Evolutionary conservation across 106 monocot genomes (phyloP).

Genomic region (Dactylorhiza incarnata): DNA sequence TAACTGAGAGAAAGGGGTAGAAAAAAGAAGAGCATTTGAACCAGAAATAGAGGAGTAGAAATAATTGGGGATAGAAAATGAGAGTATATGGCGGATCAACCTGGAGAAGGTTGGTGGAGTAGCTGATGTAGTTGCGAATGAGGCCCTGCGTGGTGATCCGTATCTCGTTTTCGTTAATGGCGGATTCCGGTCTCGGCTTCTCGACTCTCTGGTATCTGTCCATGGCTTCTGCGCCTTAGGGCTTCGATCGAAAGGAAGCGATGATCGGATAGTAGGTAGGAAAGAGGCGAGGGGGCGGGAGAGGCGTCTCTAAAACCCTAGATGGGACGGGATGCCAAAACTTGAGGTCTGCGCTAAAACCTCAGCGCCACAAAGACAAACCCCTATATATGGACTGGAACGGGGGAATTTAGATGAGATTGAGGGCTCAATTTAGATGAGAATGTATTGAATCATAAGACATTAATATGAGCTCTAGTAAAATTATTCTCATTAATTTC

Average conservation of each 20-base stretch:
- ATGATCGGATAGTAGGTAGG: not conserved
- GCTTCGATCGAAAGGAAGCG: not conserved
- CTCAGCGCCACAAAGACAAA: not conserved
- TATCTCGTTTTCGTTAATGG: conserved; percentile 47
- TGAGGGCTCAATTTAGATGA: no score
- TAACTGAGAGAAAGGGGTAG: not conserved
- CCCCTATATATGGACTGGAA: no score
- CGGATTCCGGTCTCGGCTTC: conserved; percentile 35
- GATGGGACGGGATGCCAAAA: not conserved
- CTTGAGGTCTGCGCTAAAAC: conserved; percentile 9
- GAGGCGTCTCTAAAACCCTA: conserved; percentile 16
- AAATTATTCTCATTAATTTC: no score
- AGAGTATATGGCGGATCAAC: conserved; percentile 4
- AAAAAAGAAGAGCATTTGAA: not conserved
- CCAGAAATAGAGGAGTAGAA: not conserved
- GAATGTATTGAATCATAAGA: no score
- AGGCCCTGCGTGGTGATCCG: conserved; percentile 42
- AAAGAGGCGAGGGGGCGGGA: not conserved
- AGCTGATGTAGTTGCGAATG: conserved; percentile 47
- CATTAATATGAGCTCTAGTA: no score
- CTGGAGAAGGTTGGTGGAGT: conserved; percentile 44
- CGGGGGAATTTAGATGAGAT: no score
- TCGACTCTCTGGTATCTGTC: conserved; percentile 31
- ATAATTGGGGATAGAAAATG: not conserved
- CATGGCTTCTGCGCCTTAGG: conserved; percentile 9